Evolutionary conservation across 1,284 basidiomycete genomes (phyloP), one percentile per base, ranked within the genome.

Genomic region (Pulchroboletus neoregius): DNA sequence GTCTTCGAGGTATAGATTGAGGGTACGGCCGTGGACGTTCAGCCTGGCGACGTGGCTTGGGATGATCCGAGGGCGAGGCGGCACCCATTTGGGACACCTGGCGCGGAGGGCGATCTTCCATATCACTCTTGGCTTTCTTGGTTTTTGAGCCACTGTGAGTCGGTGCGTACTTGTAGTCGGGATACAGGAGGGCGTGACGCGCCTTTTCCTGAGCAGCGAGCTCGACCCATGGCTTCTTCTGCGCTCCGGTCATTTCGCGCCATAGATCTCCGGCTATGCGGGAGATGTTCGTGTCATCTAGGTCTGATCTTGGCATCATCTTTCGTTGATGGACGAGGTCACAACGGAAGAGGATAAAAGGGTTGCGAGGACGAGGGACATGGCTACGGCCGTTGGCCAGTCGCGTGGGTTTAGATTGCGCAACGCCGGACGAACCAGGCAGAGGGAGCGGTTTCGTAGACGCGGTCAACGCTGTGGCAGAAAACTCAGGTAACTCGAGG

Each of bases 331-430:
- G 65, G 28, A 74, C 71, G 37, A 82, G 78, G 56, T 84, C 78
- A 55, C 78, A 83, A 26, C 91, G 79, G 66, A 88, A 94, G 56
- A 92, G 76, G 54, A 94, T 91, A 70, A 93, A 94, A 1, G 90
- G 84, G 62, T 94, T 94, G 16, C 82, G 77, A 0, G 91, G 90
- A 3, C 91, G 82, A 26, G 87, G 85, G 49, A 93, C 78, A 62
- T 91, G 87, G 22, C 23, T 43, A 36, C 39, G 51, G 20, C 61
- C 61, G 26, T 63, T 53, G 24, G 45, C 15, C 1, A 55, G 43
- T 9, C 60, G 54, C 6, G 33, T 26, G 35, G 44, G 39, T 43
- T 61, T 65, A 2, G 51, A 35, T 6, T 49, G 49, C n/a, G 44
- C 12, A 16, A 46, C 9, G 20, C 54, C 56, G 3, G 61, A 55